These are phyloP conservation scores for Sugiyamaella qingdaonensis DNA, from an alignment of 805 yeast species.

Conservation along the genomic window DNA sequence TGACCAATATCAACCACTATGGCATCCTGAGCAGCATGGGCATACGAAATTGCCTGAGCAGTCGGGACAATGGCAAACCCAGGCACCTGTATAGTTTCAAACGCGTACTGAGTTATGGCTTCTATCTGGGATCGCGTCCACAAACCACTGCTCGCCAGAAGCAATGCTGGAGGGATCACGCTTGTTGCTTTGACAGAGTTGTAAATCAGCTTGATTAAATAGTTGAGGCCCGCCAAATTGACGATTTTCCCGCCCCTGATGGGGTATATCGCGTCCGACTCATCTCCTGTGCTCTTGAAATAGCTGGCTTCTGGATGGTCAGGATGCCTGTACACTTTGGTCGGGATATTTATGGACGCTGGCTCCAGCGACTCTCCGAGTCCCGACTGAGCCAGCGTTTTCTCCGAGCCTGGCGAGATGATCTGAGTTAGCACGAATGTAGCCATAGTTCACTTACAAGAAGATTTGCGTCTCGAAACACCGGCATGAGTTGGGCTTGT, in stretches of 20 bases:
- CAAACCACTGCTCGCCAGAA: slow-evolving; percentile 58
- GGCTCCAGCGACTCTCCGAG: slow-evolving; percentile 67
- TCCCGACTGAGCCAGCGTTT: slow-evolving; percentile 76
- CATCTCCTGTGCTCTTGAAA: slow-evolving; percentile 40
- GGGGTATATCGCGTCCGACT: slow-evolving; percentile 53
- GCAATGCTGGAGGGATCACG: slow-evolving; percentile 54
- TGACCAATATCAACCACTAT: slow-evolving; percentile 78
- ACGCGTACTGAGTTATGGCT: slow-evolving; percentile 63
- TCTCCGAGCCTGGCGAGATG: slow-evolving; percentile 73
- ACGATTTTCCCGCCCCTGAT: slow-evolving; percentile 59
- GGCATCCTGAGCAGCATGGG: slow-evolving; percentile 58
- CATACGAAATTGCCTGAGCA: slow-evolving; percentile 66
- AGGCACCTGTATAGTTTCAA: slow-evolving; percentile 67
- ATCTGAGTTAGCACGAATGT: slow-evolving; percentile 32
- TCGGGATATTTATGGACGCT: slow-evolving; percentile 73
- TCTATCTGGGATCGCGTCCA: slow-evolving; percentile 74
- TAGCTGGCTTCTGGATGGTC: slow-evolving; percentile 22
- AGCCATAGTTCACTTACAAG: slow-evolving; percentile 26
- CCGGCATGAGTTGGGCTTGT: slow-evolving; percentile 24
- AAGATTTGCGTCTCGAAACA: slow-evolving; percentile 38
- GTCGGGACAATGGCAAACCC: slow-evolving; percentile 68
- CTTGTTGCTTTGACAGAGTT: slow-evolving; percentile 42
- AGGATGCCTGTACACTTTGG: slow-evolving; percentile 53
- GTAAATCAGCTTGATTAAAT: slow-evolving; percentile 47
- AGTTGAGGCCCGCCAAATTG: slow-evolving; percentile 67